Conservation (phyloP, 768 basidiomycete genomes). For the Boletus patriciae region DNA sequence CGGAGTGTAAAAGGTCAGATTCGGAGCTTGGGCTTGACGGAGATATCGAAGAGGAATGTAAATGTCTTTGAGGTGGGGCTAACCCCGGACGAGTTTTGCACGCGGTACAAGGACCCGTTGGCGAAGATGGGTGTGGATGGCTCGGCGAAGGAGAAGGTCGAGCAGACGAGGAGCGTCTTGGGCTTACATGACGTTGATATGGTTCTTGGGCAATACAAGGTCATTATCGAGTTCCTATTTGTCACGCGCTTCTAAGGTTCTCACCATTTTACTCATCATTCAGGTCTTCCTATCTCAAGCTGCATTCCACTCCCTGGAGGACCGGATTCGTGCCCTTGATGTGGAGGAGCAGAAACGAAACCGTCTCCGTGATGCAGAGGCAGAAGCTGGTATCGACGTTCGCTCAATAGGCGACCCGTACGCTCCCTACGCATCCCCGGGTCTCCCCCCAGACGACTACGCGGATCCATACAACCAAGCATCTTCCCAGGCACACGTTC, state of each 20-base stretch:
- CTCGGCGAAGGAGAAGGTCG: slow-evolving; percentile 56
- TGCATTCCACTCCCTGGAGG: slow-evolving; percentile 88
- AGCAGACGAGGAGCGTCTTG: slow-evolving; percentile 56
- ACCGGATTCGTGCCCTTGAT: slow-evolving; percentile 78
- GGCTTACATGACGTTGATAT: slow-evolving; percentile 68
- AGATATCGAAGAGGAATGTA: slow-evolving; percentile 66
- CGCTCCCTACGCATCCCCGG: slow-evolving; percentile 68
- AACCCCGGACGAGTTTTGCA: slow-evolving; percentile 82
- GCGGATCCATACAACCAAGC: slow-evolving; percentile 50
- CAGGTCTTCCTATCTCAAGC: slow-evolving; percentile 87
- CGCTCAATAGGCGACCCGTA: slow-evolving; percentile 66
- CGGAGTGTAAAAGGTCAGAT: slow-evolving; percentile 92
- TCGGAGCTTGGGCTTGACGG: slow-evolving; percentile 72
- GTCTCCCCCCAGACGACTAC: slow-evolving; percentile 44
- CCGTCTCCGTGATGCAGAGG: slow-evolving; percentile 71
- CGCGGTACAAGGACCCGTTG: slow-evolving; percentile 75
- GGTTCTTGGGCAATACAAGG: slow-evolving; percentile 82
- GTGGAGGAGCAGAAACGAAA: slow-evolving; percentile 85
- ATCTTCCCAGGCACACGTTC: slow-evolving; percentile 69
- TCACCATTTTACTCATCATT: neutral
- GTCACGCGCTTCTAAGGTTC: neutral
- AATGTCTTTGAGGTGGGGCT: slow-evolving; percentile 82
- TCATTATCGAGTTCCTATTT: slow-evolving; percentile 29
- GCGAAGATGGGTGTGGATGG: slow-evolving; percentile 57
- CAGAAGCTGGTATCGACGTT: slow-evolving; percentile 64